Conservation (phyloP, 176 grass and related monocot genomes). For the sorghum (Sorghum bicolor) region Sorghum_bicolor_NCBIv3 NC_012873.2:49984001-49984500, state of each 20-base stretch:
- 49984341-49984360: too few relatives aligned
- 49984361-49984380: too few relatives aligned
- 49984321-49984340: too few relatives aligned
- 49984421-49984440: too few relatives aligned
- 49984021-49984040: slow-evolving; percentile 42
- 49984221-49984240: not conserved
- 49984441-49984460: too few relatives aligned
- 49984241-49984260: not conserved
- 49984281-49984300: not conserved
- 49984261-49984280: not conserved
- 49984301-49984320: too few relatives aligned
- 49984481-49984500: too few relatives aligned
- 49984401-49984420: too few relatives aligned
- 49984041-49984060: not conserved
- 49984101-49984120: not conserved
- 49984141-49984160: not conserved
- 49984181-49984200: not conserved
- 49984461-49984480: too few relatives aligned
- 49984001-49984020: slow-evolving; percentile 80
- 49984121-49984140: not conserved
- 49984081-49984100: not conserved
- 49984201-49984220: not conserved
- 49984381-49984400: too few relatives aligned
- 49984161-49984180: not conserved
- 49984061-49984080: not conserved